phyloP scores from a whole-genome alignment of 2,329 filamentous ascomycete species.

The Xylaria arbuscula region DNA sequence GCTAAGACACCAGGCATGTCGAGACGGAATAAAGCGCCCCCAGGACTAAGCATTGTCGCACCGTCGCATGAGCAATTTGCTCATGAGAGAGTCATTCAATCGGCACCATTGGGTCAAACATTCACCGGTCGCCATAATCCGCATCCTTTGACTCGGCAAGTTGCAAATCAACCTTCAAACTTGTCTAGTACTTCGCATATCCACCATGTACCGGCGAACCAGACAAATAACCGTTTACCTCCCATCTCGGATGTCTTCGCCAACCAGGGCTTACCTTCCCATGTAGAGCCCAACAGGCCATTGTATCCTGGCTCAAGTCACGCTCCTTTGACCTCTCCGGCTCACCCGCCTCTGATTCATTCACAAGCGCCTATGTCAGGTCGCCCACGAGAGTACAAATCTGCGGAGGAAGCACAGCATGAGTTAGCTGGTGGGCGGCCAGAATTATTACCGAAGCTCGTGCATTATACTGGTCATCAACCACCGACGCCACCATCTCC shows the following conservation, averaged over 20 bases:
- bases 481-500: conserved; percentile 91
- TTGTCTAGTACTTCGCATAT: conserved; percentile 88
- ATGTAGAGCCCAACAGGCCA: conserved; percentile 64
- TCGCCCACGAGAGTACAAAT: conserved; percentile 87
- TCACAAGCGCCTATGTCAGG: conserved; percentile 65
- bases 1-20: conserved; percentile 79
- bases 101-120: conserved; percentile 91
- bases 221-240: conserved; percentile 91
- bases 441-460: conserved; percentile 89
- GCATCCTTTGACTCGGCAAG: conserved; percentile 79
- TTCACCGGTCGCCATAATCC: conserved; percentile 91
- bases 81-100: conserved; percentile 95
- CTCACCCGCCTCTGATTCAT: conserved; percentile 70
- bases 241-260: conserved; percentile 94
- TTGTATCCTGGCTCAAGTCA: conserved; percentile 71
- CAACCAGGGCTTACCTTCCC: conserved; percentile 74
- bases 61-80: conserved; percentile 93
- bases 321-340: conserved; percentile 80
- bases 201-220: conserved; percentile 86
- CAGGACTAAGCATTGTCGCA: conserved; percentile 92
- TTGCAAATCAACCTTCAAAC: conserved; percentile 83
- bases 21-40: conserved; percentile 81
- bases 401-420: conserved; percentile 93
- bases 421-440: conserved; percentile 91
- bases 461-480: conserved; percentile 95